Percentiles rank a stretch among this genome's conserved stretches.
Evolutionary conservation across 2,329 filamentous ascomycete species (phyloP).

Genomic region (Ascochyta fabae): DNA sequence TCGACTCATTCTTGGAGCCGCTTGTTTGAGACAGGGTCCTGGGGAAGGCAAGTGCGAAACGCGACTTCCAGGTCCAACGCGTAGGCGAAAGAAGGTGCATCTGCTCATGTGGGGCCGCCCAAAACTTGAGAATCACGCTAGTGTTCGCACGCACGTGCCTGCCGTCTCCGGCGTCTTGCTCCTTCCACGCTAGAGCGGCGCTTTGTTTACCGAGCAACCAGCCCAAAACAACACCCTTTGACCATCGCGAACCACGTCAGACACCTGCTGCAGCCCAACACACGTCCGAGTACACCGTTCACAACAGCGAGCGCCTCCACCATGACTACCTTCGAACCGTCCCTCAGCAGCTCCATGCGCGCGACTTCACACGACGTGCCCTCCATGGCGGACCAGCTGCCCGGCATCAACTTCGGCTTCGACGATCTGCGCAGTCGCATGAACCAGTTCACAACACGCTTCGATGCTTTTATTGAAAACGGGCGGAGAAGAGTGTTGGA

Average conservation of each 20-base stretch:
- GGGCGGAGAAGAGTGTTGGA: constrained; percentile 88
- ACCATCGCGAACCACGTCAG: constrained; percentile 29
- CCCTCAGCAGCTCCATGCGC: constrained; percentile 69
- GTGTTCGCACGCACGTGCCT: constrained; percentile 35
- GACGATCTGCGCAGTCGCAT: constrained; percentile 95
- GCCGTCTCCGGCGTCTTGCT: constrained; percentile 15
- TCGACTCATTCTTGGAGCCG: constrained; percentile 34
- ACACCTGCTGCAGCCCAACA: constrained; percentile 1
- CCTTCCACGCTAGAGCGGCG: constrained; percentile 17
- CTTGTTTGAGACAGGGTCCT: neutral
- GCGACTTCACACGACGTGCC: constrained; percentile 65
- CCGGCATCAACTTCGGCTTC: constrained; percentile 93
- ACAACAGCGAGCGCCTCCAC: constrained; percentile 46
- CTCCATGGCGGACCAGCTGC: constrained; percentile 78
- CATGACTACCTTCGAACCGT: constrained; percentile 70
- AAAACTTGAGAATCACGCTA: constrained; percentile 31
- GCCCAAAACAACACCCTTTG: constrained; percentile 26
- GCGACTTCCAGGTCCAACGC: constrained; percentile 1
- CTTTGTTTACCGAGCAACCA: constrained; percentile 43
- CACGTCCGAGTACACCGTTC: neutral
- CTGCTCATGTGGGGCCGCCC: constrained; percentile 10
- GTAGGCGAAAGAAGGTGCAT: constrained; percentile 7
- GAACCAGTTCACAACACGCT: constrained; percentile 86
- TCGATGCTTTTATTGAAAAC: constrained; percentile 93
- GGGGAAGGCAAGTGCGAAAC: constrained; percentile 1